Conservation (phyloP, 1,139 yeast genomes). For the Nakaseomyces kungkrabaensis region DNA sequence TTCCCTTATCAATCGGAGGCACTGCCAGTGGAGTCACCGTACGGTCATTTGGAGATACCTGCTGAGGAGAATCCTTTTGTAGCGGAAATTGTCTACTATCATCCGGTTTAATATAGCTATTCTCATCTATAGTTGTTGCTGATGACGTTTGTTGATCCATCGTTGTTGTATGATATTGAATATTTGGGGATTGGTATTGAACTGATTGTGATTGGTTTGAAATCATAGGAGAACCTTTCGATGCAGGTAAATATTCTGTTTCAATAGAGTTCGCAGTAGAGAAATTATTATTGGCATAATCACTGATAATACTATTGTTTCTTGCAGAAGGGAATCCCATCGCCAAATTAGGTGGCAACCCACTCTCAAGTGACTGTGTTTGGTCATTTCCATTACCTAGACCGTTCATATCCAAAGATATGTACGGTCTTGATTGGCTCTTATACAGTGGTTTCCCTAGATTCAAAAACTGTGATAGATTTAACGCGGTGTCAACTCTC, state of each 20-base stretch:
- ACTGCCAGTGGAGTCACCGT: too few species aligned
- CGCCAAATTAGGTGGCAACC: too few species aligned
- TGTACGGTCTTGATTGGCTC: constrained; percentile 16
- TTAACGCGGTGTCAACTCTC: not conserved
- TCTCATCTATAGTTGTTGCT: not conserved
- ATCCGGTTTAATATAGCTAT: too few species aligned
- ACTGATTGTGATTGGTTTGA: not conserved
- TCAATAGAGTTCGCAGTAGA: not conserved
- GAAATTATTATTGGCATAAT: not conserved
- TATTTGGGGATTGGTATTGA: not conserved
- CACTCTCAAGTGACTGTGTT: not conserved
- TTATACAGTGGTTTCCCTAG: not conserved
- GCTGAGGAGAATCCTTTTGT: not conserved
- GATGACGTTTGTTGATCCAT: not conserved
- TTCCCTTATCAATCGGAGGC: too few species aligned
- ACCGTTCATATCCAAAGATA: constrained; percentile 15
- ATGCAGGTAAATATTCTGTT: not conserved
- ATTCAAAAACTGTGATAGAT: not conserved
- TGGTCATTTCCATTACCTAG: not conserved
- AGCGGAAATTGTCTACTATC: too few species aligned
- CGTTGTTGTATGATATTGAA: not conserved
- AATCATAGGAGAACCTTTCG: not conserved
- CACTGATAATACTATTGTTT: not conserved
- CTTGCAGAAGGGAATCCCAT: not conserved
- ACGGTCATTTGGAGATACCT: not conserved